A percentile compares a stretch with the other conserved stretches of the same genome.
phyloP scores from a whole-genome alignment of 805 yeast genomes.

The Nakazawaea wickerhamii region DNA sequence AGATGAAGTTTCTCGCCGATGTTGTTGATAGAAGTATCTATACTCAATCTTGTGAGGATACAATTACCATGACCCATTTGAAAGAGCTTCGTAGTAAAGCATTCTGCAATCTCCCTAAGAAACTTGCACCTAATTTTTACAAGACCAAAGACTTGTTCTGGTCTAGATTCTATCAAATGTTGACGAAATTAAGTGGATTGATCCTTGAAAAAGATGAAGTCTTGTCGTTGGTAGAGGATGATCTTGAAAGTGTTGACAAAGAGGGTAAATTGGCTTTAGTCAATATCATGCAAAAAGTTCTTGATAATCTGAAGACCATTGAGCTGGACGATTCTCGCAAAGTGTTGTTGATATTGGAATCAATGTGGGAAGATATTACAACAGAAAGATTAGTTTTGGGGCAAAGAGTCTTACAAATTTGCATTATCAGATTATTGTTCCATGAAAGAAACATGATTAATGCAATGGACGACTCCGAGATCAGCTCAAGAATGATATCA shows the following conservation, averaged over 20 bases:
- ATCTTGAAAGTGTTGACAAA: not conserved
- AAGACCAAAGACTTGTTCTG: conserved; percentile 36
- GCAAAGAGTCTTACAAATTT: conserved; percentile 59
- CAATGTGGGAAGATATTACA: conserved; percentile 55
- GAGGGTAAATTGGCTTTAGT: conserved; percentile 18
- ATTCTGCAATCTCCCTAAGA: conserved; percentile 18
- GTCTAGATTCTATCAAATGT: conserved; percentile 25
- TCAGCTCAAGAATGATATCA: conserved; percentile 24
- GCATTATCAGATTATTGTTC: conserved; percentile 46
- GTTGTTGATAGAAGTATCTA: conserved; percentile 20
- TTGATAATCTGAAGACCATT: conserved; percentile 9
- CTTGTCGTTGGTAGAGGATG: conserved; percentile 7
- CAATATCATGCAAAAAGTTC: conserved; percentile 11
- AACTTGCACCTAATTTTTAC: conserved; percentile 30
- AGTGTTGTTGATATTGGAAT: conserved; percentile 30
- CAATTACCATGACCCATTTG: conserved; percentile 19
- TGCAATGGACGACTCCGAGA: conserved; percentile 27
- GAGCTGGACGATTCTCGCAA: conserved; percentile 13
- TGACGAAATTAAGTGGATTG: too few relatives aligned
- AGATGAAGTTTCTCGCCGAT: conserved; percentile 20
- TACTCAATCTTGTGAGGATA: conserved; percentile 18
- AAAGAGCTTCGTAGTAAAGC: conserved; percentile 16
- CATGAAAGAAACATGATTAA: conserved; percentile 33
- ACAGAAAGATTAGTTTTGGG: conserved; percentile 57
- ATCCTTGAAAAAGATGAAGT: too few relatives aligned